Conservation (phyloP, 805 yeast species). For the Torulaspora franciscae region DNA sequence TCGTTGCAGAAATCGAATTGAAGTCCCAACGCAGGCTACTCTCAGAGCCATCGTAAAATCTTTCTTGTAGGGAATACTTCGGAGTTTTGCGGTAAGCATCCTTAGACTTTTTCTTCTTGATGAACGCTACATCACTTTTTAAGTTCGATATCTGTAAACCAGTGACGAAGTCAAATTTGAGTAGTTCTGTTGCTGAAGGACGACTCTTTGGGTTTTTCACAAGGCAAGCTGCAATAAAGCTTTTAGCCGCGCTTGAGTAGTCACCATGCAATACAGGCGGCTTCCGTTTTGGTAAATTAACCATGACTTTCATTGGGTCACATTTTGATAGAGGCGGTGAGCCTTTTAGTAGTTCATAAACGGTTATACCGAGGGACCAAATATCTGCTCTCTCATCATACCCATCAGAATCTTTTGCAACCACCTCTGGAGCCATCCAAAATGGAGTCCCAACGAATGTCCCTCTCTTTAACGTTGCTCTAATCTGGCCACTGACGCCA, state of each 20-base stretch:
- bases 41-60: slow-evolving; percentile 23
- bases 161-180: slow-evolving; percentile 50
- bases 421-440: slow-evolving; percentile 99
- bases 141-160: slow-evolving; percentile 37
- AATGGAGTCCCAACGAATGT: slow-evolving; percentile 94
- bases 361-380: slow-evolving; percentile 94
- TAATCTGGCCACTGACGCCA: slow-evolving; percentile 85
- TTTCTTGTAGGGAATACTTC: slow-evolving; percentile 35
- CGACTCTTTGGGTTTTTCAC: slow-evolving; percentile 60
- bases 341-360: slow-evolving; percentile 79
- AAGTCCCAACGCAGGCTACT: slow-evolving; percentile 14
- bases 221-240: slow-evolving; percentile 62
- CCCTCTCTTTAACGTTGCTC: slow-evolving; percentile 56
- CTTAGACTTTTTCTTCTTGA: slow-evolving; percentile 30
- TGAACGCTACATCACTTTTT: slow-evolving; percentile 38
- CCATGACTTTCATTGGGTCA: slow-evolving; percentile 73
- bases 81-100: slow-evolving; percentile 34
- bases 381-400: slow-evolving; percentile 87
- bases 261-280: slow-evolving; percentile 31
- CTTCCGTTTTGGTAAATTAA: slow-evolving; percentile 38
- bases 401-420: slow-evolving; percentile 46
- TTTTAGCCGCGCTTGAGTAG: slow-evolving; percentile 38
- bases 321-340: slow-evolving; percentile 69
- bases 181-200: slow-evolving; percentile 54
- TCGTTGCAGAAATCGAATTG: slow-evolving; percentile 1